Conservation (phyloP, 1,284 basidiomycete genomes). For the Heimioporus punctisporus region DNA sequence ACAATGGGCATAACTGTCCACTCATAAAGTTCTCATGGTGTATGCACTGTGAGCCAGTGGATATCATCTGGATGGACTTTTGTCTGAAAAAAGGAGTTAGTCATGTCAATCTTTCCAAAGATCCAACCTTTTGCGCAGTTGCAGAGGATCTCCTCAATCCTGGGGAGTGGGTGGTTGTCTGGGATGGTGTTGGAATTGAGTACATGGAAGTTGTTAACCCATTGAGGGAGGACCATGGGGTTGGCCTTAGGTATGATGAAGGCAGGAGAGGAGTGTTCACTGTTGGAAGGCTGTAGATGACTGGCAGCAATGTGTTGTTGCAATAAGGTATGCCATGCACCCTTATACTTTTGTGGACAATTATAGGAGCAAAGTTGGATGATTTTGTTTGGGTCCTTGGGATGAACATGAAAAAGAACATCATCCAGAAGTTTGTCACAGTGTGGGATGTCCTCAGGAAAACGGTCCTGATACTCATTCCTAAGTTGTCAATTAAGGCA, state of each 20-base stretch:
- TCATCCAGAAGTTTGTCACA: background rate
- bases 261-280: background rate
- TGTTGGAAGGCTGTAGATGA: no score
- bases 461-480: background rate
- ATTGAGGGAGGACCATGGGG: background rate
- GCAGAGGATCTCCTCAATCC: background rate
- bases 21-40: conserved; percentile 28
- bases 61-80: conserved; percentile 35
- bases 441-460: background rate
- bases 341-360: background rate
- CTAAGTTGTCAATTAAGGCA: background rate
- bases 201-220: background rate
- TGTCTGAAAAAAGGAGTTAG: conserved; percentile 18
- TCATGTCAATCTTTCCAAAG: conserved; percentile 39
- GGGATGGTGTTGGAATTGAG: background rate
- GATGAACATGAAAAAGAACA: background rate
- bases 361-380: background rate
- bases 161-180: no score
- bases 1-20: conserved; percentile 33
- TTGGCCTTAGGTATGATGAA: background rate
- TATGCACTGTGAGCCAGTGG: conserved; percentile 7
- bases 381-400: background rate
- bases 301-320: no score
- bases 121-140: conserved; percentile 16
- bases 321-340: background rate